Evolutionary conservation across 768 basidiomycete genomes (phyloP).

Genomic region (Hygrophoropsis aurantiaca): DNA sequence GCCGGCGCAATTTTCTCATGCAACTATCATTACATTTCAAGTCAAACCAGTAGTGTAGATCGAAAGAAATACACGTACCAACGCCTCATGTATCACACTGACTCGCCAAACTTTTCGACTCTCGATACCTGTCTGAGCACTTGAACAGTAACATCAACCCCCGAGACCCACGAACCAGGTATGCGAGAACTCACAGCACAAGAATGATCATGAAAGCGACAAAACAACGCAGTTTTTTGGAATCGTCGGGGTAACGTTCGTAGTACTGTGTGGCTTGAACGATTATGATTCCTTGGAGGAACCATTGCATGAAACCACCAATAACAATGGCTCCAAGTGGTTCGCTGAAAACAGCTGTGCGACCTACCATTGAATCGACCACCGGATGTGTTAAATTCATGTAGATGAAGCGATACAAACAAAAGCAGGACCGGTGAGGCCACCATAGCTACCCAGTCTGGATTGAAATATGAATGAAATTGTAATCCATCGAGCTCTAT

Average conservation of each 20-base stretch:
- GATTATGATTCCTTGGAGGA: conserved; percentile 45
- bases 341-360: conserved; percentile 23
- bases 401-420: neutral
- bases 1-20: conserved; percentile 17
- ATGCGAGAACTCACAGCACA: conserved; percentile 37
- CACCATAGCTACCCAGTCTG: too few relatives aligned
- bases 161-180: neutral
- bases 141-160: conserved; percentile 9
- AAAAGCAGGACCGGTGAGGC: neutral
- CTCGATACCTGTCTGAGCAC: conserved; percentile 40
- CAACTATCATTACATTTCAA: neutral
- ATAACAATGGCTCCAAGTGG: conserved; percentile 43
- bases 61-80: conserved; percentile 33
- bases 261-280: conserved; percentile 42
- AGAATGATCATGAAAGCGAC: conserved; percentile 39
- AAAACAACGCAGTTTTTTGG: conserved; percentile 39
- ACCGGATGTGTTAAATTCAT: neutral
- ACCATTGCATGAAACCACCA: conserved; percentile 46
- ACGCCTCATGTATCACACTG: conserved; percentile 27
- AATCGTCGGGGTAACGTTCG: conserved; percentile 44
- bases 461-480: too few relatives aligned
- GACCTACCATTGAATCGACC: neutral
- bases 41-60: neutral
- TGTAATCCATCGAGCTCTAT: too few relatives aligned
- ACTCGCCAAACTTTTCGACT: conserved; percentile 44